phyloP scores from a whole-genome alignment of 257 asterid species.

The Solanum arcanum region DNA sequence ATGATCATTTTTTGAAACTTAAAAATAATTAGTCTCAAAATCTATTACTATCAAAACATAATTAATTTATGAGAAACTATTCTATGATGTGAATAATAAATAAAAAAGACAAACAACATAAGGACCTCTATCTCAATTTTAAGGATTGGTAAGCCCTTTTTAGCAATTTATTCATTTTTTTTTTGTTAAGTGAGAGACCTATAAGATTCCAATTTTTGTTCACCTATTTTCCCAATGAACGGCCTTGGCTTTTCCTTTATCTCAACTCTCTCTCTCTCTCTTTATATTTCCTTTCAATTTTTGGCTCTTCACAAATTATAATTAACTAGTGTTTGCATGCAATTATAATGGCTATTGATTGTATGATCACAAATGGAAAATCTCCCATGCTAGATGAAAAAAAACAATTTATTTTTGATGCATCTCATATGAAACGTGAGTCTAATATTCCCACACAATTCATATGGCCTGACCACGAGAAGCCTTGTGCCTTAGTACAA shows the following conservation, averaged over 20 bases:
- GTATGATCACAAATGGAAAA: constrained; percentile 17
- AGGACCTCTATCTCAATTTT: constrained; percentile 10
- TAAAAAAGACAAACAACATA: constrained; percentile 16
- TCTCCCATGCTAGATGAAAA: constrained; percentile 9
- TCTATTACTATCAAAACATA: not conserved
- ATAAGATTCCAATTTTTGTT: constrained; percentile 33
- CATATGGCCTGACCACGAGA: constrained; percentile 89
- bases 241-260: constrained; percentile 37
- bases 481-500: constrained; percentile 27
- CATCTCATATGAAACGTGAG: constrained; percentile 26
- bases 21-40: not conserved
- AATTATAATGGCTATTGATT: constrained; percentile 50
- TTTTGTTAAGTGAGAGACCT: constrained; percentile 14
- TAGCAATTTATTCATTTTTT: not conserved
- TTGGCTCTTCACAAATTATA: not conserved
- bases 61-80: not conserved
- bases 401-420: constrained; percentile 34
- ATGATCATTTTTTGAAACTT: not conserved
- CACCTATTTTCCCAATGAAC: constrained; percentile 22
- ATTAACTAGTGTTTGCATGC: constrained; percentile 17
- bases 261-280: constrained; percentile 12
- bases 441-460: constrained; percentile 51
- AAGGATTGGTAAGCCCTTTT: not conserved
- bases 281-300: not conserved
- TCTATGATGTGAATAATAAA: not conserved